Conservation (phyloP, 2,329 filamentous ascomycete genomes). For the Beauveria sp. region DNA sequence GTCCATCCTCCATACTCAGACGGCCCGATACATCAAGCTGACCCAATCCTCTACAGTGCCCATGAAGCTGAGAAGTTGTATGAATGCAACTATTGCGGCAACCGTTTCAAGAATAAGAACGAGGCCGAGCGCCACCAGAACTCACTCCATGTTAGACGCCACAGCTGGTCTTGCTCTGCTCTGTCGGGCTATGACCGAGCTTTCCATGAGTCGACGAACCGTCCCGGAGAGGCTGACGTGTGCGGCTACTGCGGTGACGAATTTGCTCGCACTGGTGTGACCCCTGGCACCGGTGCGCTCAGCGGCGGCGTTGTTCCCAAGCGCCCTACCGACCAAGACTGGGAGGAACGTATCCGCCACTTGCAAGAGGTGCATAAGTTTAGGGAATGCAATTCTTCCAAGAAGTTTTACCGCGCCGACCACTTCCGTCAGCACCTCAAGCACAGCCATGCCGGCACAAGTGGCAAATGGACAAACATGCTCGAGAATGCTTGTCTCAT, state of each 20-base stretch:
- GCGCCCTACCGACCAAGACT: constrained; percentile 69
- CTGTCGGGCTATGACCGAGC: constrained; percentile 70
- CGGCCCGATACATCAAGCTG: neutral
- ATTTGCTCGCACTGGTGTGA: constrained; percentile 52
- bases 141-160: constrained; percentile 80
- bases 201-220: constrained; percentile 72
- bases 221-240: constrained; percentile 62
- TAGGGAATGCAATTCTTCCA: constrained; percentile 93
- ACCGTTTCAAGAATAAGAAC: constrained; percentile 98
- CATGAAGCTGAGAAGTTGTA: constrained; percentile 97
- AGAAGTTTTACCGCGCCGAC: constrained; percentile 96
- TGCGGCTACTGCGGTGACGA: constrained; percentile 97
- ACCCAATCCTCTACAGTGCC: constrained; percentile 43
- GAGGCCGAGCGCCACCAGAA: constrained; percentile 96
- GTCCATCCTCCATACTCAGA: constrained; percentile 22
- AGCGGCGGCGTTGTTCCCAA: constrained; percentile 30
- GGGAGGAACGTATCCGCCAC: constrained; percentile 80
- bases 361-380: constrained; percentile 92
- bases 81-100: constrained; percentile 83
- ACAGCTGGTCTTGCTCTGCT: constrained; percentile 95
- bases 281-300: constrained; percentile 25
- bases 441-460: constrained; percentile 92
- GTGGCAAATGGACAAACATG: constrained; percentile 98
- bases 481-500: constrained; percentile 95
- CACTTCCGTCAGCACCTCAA: constrained; percentile 98